Base-by-base conservation (phyloP, 73 alveolate genomes). In the Stentor roeselii region DNA sequence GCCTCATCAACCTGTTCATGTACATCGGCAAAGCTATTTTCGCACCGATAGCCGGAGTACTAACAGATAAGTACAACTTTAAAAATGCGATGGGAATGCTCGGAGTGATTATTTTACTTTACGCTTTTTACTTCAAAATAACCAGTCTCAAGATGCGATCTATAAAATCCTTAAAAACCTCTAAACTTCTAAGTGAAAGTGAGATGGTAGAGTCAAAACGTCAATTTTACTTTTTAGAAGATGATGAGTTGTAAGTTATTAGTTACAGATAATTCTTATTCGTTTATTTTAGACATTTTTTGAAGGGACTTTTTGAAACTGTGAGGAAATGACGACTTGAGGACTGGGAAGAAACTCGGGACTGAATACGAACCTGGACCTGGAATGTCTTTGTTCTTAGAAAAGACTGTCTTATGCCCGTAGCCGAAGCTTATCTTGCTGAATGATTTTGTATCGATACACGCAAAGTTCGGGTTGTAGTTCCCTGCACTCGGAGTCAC, bases 91-190 rank as follows among this genome's bases (percentile, higher is more conserved):
- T 31, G 15, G 74, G 15, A n/a, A 21, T 58, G 27, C 15, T 58
- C 27, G 74, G 74, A 21, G 15, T 31, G 74, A 31, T 58, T 21
- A 58, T n/a, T 2, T 31, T 58, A 58, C 15, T 58, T 58, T 58
- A 58, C 74, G 74, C 74, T 58, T 58, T 58, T 58, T 21, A 21
- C 74, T 58, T n/a, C n/a, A n/a, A n/a, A n/a, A n/a, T n/a, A n/a
- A n/a, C n/a, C n/a, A n/a, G n/a, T n/a, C n/a, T n/a, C n/a, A n/a
- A n/a, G n/a, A n/a, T n/a, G n/a, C n/a, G n/a, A n/a, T n/a, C n/a
- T n/a, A n/a, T n/a, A n/a, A n/a, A n/a, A n/a, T n/a, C n/a, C n/a
- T n/a, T n/a, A n/a, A n/a, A n/a, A n/a, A n/a, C n/a, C n/a, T n/a
- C n/a, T n/a, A n/a, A n/a, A n/a, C n/a, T n/a, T n/a, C n/a, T n/a